A percentile compares a stretch with the other conserved stretches of the same genome.
Evolutionary conservation across 2,329 filamentous ascomycete genomes (phyloP).

Genomic region (Fusarium continuum): DNA sequence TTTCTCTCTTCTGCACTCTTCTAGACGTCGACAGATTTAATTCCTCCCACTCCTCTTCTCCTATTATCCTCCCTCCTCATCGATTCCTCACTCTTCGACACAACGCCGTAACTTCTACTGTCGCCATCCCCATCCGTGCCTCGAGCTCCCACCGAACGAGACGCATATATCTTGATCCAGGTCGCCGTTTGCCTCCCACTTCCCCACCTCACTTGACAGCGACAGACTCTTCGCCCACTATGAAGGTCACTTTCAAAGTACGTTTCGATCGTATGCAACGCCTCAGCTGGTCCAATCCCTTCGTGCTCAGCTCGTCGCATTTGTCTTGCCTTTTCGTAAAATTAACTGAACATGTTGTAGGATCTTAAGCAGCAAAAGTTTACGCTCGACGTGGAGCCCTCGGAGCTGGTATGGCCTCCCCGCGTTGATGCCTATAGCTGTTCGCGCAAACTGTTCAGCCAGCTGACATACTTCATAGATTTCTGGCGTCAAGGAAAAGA

Average conservation of each 20-base stretch:
- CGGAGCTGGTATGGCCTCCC: conserved; percentile 79
- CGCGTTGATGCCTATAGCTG: conserved; percentile 36
- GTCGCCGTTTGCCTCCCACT: conserved; percentile 36
- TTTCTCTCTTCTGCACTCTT: conserved; percentile 23
- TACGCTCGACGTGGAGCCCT: conserved; percentile 91
- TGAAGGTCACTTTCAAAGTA: conserved; percentile 76
- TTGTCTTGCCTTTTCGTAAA: neutral
- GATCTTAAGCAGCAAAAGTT: conserved; percentile 99
- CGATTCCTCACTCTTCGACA: neutral
- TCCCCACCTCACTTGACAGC: conserved; percentile 41
- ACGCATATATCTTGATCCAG: conserved; percentile 11
- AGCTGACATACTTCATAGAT: conserved; percentile 64
- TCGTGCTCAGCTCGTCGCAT: neutral
- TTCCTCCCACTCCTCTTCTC: conserved; percentile 6
- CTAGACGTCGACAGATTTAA: conserved; percentile 17
- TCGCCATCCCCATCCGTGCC: neutral
- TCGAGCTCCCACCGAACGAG: conserved; percentile 22
- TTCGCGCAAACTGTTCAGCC: conserved; percentile 19
- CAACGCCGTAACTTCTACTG: neutral
- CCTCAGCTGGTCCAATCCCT: neutral
- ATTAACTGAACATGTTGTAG: conserved; percentile 57
- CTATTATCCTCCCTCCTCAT: conserved; percentile 3
- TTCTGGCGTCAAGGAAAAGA: conserved; percentile 90
- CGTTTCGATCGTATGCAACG: conserved; percentile 39
- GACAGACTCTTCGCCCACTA: conserved; percentile 58